These are phyloP conservation scores for Wickerhamomyces mucosus DNA, from an alignment of 805 yeast species.

Conservation along the genomic window DNA sequence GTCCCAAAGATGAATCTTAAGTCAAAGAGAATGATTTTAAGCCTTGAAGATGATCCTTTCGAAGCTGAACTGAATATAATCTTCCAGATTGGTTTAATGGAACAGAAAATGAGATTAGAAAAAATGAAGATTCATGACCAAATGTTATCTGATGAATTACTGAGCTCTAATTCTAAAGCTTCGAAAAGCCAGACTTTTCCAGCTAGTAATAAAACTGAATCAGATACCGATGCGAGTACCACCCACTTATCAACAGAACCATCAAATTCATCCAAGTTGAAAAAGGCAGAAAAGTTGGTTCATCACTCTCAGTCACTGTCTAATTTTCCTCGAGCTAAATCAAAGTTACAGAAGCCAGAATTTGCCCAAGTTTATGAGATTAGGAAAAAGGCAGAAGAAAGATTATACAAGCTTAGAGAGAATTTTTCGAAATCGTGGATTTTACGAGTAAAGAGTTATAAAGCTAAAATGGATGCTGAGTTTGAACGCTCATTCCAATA, in stretches of 20 bases:
- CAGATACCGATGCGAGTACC: slow-evolving; percentile 3
- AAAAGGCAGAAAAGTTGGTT: not conserved
- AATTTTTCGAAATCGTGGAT: slow-evolving; percentile 65
- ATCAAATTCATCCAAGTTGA: not conserved
- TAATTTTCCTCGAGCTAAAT: not conserved
- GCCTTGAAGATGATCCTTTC: slow-evolving; percentile 84
- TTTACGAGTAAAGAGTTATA: slow-evolving; percentile 42
- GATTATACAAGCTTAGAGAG: slow-evolving; percentile 25
- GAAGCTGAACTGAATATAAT: slow-evolving; percentile 63
- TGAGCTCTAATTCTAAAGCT: slow-evolving; percentile 3
- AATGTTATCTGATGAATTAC: slow-evolving; percentile 11
- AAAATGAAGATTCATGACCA: slow-evolving; percentile 35
- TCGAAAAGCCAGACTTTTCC: slow-evolving; percentile 2
- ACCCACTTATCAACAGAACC: not conserved
- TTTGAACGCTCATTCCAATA: slow-evolving; percentile 29
- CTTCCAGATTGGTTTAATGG: slow-evolving; percentile 55
- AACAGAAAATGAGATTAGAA: slow-evolving; percentile 51
- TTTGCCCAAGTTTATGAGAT: not conserved
- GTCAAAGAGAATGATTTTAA: slow-evolving; percentile 47
- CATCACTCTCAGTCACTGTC: slow-evolving; percentile 1
- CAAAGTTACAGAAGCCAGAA: not conserved
- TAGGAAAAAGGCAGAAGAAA: slow-evolving; percentile 3
- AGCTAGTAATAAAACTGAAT: slow-evolving; percentile 1
- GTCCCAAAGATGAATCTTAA: slow-evolving; percentile 51
- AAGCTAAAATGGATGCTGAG: slow-evolving; percentile 29